A percentile compares a stretch with the other conserved stretches of the same genome.
Evolutionary conservation across 2,329 filamentous ascomycete genomes (phyloP).

Genomic region (Dichotomopilus funicola): DNA sequence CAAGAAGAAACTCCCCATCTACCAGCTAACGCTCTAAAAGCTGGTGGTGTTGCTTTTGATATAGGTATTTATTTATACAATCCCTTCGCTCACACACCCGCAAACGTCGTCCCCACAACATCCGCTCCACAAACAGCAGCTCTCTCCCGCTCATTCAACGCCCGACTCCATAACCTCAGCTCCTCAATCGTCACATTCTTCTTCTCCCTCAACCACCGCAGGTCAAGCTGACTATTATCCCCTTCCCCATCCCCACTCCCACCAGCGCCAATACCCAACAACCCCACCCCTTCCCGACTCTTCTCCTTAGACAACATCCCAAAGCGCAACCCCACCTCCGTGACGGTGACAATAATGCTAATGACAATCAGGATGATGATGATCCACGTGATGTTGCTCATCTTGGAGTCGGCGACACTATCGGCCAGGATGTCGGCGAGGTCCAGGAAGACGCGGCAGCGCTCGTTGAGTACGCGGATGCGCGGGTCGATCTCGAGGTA

Average conservation of each 20-base stretch:
- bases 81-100: conserved; percentile 20
- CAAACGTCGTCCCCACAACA: conserved; percentile 27
- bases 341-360: conserved; percentile 83
- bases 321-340: conserved; percentile 83
- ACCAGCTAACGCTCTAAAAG: neutral
- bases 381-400: conserved; percentile 96
- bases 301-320: conserved; percentile 55
- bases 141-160: conserved; percentile 24
- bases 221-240: conserved; percentile 9
- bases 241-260: conserved; percentile 11
- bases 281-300: conserved; percentile 9
- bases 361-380: conserved; percentile 89
- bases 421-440: conserved; percentile 92
- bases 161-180: conserved; percentile 23
- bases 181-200: conserved; percentile 27
- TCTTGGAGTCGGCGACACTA: conserved; percentile 86
- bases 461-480: conserved; percentile 94
- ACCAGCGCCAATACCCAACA: conserved; percentile 13
- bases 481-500: conserved; percentile 96
- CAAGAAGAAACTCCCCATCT: neutral
- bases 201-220: conserved; percentile 20
- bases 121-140: conserved; percentile 26
- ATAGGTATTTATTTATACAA: neutral
- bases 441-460: conserved; percentile 92
- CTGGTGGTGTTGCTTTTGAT: neutral